Evolutionary conservation across 2,329 filamentous ascomycete genomes (phyloP), one percentile per base, ranked within the genome.

Genomic region (Aspergillus novoparasiticus): DNA sequence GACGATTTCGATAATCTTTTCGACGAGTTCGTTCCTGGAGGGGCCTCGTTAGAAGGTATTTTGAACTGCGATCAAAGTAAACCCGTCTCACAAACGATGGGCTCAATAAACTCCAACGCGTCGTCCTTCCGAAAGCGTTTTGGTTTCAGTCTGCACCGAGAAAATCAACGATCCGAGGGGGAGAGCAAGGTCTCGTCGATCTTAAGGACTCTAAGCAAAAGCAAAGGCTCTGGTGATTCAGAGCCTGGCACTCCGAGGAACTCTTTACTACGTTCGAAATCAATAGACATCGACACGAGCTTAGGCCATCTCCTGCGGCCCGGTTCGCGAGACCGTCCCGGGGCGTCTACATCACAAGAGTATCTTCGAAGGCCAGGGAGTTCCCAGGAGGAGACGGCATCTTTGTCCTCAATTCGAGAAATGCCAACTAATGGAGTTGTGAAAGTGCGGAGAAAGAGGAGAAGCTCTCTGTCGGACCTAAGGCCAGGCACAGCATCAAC

Each of bases 1-100:
- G 92, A 96, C 66, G 94, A 97, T 73, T 93, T 91, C 66, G 92
- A 96, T 61, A 87, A 88, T 34, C 89, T 97, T n/a, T 97, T 97
- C 71, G 91, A 93, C 58, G 88, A 91, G 54, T 79, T 78, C 26
- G 75, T 79, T 12, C 84, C 61, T 77, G 81, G 69, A 73, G 80
- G 61, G 75, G 83, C 58, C 76, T 82, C 72, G 66, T 77, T 72
- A 68, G 83, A 71, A 67, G 78, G 80, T 5, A 75, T 73, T 26
- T 58, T 78, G 30, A 72, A 67, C 6, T 87, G 85, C 64, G 89
- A 90, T 56, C 83, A 84, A 65, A 85, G 84, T 59, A 85, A 87
- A 57, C 82, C 84, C 53, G 78, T 83, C 54, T 89, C 88, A 67
- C 85, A 87, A 9, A 86, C 90, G 50, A 87, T 87, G 2, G 91